Base-by-base conservation (phyloP, 73 alveolate species). In the Effrenium voratum region DNA sequence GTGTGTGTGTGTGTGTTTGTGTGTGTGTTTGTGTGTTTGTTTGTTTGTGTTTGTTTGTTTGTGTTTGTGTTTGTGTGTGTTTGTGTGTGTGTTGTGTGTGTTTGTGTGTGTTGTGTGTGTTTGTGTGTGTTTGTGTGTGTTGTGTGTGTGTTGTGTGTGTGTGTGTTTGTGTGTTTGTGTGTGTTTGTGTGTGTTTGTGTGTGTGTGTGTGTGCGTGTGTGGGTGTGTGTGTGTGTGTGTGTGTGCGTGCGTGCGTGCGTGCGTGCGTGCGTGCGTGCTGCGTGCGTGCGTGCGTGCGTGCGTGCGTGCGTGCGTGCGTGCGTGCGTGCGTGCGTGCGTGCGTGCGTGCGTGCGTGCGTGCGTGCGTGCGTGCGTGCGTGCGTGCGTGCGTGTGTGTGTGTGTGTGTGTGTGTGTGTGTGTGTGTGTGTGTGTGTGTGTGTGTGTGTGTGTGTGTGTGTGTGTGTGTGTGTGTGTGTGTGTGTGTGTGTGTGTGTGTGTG, bases 231-330 rank as follows among this genome's bases (percentile, higher is more conserved):
- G 36, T 70, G 82, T 36, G 82, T 70, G 81, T 36, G 44, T 10
- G 2, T 1, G n/a, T 68, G n/a, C 80, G 40, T 32, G 5, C 80
- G 43, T 0, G 43, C n/a, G 43, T 2, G 80, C 49, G 80, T 22
- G 43, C 80, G n/a, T 55, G 70, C 80, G 49, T 32, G 40, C n/a
- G 40, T 68, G n/a, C 43, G 40, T 66, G 28, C 19, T 10, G 40
- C 30, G 80, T 66, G 80, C 40, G 80, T 28, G 80, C 40, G 80
- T 28, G 80, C 40, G 80, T 28, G 80, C 40, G 80, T 28, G 80
- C 40, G 80, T 28, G 80, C 40, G 80, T n/a, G 80, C 80, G 80
- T n/a, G 80, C 80, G 80, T 66, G 80, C 13, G 80, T 66, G 80
- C 80, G 28, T 66, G 80, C 40, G 80, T 66, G 43, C 40, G 80